Base-by-base conservation (phyloP, 495 filamentous ascomycete species). In the Tuber umbilicatum region DNA sequence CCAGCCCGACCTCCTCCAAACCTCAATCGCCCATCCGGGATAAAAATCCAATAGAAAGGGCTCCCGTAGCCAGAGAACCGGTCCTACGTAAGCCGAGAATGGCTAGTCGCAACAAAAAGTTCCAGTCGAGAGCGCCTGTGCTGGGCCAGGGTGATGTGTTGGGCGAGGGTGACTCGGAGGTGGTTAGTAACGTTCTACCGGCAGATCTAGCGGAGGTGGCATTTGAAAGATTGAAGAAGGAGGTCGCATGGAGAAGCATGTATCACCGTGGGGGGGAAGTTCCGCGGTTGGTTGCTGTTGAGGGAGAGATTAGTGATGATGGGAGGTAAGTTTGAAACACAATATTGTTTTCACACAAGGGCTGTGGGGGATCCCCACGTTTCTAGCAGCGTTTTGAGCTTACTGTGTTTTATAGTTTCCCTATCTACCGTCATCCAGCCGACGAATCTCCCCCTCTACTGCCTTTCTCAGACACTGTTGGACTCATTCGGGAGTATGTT, bases 181-280 rank as follows among this genome's bases (percentile, higher is more conserved):
- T 98, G 70, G 84, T 97, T 35, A 85, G 89, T 75, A 86, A 94
- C 75, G 83, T 96, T 68, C 86, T 94, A 6, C 84, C 86, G 0
- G 71, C 76, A 1, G 76, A 86, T 43, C 76, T 90, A 12, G 85
- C 87, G 21, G 78, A 86, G n/a, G 84, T 85, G 70, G 87, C 89
- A 38, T 97, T 96, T 81, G 86, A 90, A n/a, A 87, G 85, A 42
- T 85, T 97, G 16, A 86, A 88, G 72, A 84, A 87, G 35, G 95
- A 98, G 81, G 91, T 98, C 1, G 84, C 86, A 77, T 99, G 94
- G 94, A 90, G 94, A 78, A 91, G 88, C 73, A 99, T 99, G 95
- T 91, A 90, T 72, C 95, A 97, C 81, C 88, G 93, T 70, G 92
- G 93, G 42, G 95, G 95, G 21, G 91, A 95, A 79, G 95, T 99